Percentiles rank a stretch among this genome's conserved stretches.
These are phyloP conservation scores for Penicillium samsonianum DNA, from an alignment of 495 filamentous ascomycete species.

Conservation along the genomic window DNA sequence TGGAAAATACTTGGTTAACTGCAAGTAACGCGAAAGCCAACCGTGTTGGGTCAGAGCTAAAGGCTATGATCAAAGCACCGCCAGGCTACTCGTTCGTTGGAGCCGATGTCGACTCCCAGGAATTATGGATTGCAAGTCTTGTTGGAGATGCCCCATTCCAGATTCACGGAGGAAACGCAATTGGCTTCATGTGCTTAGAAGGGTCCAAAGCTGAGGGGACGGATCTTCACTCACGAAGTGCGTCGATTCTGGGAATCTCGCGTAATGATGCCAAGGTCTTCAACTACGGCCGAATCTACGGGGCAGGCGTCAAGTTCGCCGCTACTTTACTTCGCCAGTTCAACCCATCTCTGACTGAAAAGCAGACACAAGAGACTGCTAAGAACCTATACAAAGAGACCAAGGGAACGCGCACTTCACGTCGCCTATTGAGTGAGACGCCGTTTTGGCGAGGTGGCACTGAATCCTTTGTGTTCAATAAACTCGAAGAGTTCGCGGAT, in stretches of 20 bases:
- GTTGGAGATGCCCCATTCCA: constrained; percentile 93
- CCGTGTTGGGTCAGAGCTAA: constrained; percentile 93
- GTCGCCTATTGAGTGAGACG: constrained; percentile 66
- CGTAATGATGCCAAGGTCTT: constrained; percentile 96
- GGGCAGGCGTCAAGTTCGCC: constrained; percentile 91
- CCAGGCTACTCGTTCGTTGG: constrained; percentile 91
- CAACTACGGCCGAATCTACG: constrained; percentile 98
- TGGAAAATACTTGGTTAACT: constrained; percentile 98
- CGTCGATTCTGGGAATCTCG: constrained; percentile 86
- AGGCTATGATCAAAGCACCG: constrained; percentile 93
- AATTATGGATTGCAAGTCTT: constrained; percentile 96
- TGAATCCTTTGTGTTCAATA: constrained; percentile 97
- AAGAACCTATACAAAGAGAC: constrained; percentile 81
- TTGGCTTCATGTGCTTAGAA: constrained; percentile 99
- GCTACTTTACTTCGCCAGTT: constrained; percentile 88
- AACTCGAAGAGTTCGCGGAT: constrained; percentile 93
- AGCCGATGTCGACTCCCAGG: constrained; percentile 97
- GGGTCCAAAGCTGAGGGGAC: constrained; percentile 92
- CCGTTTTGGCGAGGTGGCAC: constrained; percentile 96
- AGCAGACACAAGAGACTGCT: constrained; percentile 72
- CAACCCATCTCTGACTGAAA: constrained; percentile 78
- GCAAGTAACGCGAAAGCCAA: constrained; percentile 96
- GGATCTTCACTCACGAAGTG: constrained; percentile 93
- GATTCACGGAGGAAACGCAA: constrained; percentile 91
- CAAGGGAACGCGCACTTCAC: constrained; percentile 78